Percentiles rank a stretch among this genome's conserved stretches.
These are phyloP conservation scores for Penicillium occitanis DNA, from an alignment of 2,329 filamentous ascomycete genomes.

Conservation along the genomic window DNA sequence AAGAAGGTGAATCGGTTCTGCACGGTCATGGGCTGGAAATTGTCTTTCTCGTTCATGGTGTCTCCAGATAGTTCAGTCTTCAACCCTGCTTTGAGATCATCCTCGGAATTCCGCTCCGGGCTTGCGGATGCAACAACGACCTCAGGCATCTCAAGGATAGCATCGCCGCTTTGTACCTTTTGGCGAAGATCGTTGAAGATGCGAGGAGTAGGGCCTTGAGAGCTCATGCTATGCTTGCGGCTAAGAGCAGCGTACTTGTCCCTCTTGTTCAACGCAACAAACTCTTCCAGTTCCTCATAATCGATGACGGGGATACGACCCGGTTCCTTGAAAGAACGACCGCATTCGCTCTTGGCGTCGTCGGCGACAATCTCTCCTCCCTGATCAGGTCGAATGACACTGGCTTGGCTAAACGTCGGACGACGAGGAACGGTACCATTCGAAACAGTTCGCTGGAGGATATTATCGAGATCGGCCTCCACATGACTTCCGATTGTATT, in stretches of 20 bases:
- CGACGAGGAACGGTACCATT: slow-evolving; percentile 63
- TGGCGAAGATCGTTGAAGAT: slow-evolving; percentile 64
- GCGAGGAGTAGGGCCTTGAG: slow-evolving; percentile 51
- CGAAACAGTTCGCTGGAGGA: slow-evolving; percentile 70
- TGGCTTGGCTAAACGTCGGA: slow-evolving; percentile 60
- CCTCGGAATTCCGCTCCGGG: slow-evolving; percentile 30
- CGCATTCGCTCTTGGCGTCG: slow-evolving; percentile 70
- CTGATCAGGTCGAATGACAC: slow-evolving; percentile 53
- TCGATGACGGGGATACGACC: slow-evolving; percentile 80
- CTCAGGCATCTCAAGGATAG: slow-evolving; percentile 33
- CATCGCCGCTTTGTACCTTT: slow-evolving; percentile 35
- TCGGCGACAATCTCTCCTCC: slow-evolving; percentile 38
- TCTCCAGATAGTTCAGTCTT: slow-evolving; percentile 13
- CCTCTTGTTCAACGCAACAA: slow-evolving; percentile 65
- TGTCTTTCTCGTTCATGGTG: slow-evolving; percentile 35
- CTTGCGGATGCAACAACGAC: slow-evolving; percentile 35
- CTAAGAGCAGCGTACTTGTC: slow-evolving; percentile 43
- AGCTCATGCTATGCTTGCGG: slow-evolving; percentile 50
- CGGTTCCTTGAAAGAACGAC: slow-evolving; percentile 73
- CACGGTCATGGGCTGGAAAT: slow-evolving; percentile 52
- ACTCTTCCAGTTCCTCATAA: slow-evolving; percentile 91
- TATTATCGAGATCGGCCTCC: slow-evolving; percentile 56
- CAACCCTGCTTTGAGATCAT: slow-evolving; percentile 29
- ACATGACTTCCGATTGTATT: slow-evolving; percentile 63
- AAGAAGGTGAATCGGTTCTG: slow-evolving; percentile 93